These are phyloP conservation scores for Pythium plurisporium DNA, from an alignment of 352 stramenopile species.

Conservation along the genomic window DNA sequence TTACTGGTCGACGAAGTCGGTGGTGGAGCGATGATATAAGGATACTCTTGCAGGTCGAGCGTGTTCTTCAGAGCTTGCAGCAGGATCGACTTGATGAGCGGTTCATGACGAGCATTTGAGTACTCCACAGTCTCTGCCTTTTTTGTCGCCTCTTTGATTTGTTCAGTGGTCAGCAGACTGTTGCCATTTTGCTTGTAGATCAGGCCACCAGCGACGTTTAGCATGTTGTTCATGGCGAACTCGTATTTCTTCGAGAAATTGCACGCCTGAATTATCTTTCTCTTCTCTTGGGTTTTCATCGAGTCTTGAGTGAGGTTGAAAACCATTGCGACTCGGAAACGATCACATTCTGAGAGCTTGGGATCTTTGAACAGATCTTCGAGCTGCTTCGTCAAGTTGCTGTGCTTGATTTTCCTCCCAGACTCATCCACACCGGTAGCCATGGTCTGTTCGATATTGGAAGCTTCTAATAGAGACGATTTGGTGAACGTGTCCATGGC, in stretches of 20 bases:
- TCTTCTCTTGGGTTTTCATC: constrained; percentile 84
- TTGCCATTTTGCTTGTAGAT: constrained; percentile 73
- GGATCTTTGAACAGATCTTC: constrained; percentile 85
- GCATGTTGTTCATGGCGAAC: constrained; percentile 60
- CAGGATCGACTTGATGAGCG: constrained; percentile 61
- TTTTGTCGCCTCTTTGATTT: constrained; percentile 64
- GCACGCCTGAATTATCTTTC: constrained; percentile 81
- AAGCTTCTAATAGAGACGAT: constrained; percentile 83
- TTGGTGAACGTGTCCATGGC: constrained; percentile 93
- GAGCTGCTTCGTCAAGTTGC: constrained; percentile 80
- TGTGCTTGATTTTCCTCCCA: constrained; percentile 86
- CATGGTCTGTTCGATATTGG: constrained; percentile 94
- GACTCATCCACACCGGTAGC: constrained; percentile 93
- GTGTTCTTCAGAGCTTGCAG: constrained; percentile 57
- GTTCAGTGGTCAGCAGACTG: constrained; percentile 42
- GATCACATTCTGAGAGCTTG: constrained; percentile 72
- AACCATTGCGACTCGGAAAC: constrained; percentile 90
- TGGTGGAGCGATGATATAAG: constrained; percentile 79
- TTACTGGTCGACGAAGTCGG: constrained; percentile 24
- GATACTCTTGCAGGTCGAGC: constrained; percentile 65
- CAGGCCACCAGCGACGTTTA: constrained; percentile 37
- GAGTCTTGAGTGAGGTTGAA: constrained; percentile 92
- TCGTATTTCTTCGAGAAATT: constrained; percentile 71
- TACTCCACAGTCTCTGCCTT: constrained; percentile 66
- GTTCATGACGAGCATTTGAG: constrained; percentile 74